phyloP scores from a whole-genome alignment of 805 yeast genomes.

The Candida berthetii region DNA sequence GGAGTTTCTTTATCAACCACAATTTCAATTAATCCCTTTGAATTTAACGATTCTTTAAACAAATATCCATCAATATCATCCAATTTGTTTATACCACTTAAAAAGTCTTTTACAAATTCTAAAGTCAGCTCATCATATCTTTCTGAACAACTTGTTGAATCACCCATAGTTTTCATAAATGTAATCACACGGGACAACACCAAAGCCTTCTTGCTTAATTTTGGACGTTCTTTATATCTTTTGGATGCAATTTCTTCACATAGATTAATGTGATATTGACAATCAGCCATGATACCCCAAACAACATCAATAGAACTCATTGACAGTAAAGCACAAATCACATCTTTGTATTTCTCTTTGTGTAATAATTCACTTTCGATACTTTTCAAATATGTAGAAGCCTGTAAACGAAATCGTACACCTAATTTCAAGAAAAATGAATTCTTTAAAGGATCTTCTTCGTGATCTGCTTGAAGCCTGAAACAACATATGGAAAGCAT shows the following conservation, averaged over 20 bases:
- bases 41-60: conserved; percentile 36
- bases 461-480: conserved; percentile 64
- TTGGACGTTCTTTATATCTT: conserved; percentile 60
- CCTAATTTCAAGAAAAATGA: conserved; percentile 68
- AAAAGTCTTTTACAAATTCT: too few relatives aligned
- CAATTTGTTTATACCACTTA: too few relatives aligned
- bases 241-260: conserved; percentile 70
- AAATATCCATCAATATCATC: conserved; percentile 9
- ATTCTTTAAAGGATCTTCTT: conserved; percentile 60
- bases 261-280: conserved; percentile 66
- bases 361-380: conserved; percentile 39
- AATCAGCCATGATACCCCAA: conserved; percentile 87
- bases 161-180: conserved; percentile 69
- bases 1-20: conserved; percentile 17
- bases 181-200: conserved; percentile 73
- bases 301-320: conserved; percentile 87
- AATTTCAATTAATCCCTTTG: conserved; percentile 41
- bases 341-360: conserved; percentile 76
- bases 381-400: conserved; percentile 55
- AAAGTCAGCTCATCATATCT: too few relatives aligned
- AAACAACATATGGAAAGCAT: conserved; percentile 77
- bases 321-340: conserved; percentile 73
- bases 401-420: conserved; percentile 67
- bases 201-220: conserved; percentile 68
- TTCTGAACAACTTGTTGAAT: conserved; percentile 36